Evolutionary conservation across 1,284 basidiomycete genomes (phyloP).

Genomic region (Pseudozyma pruni): DNA sequence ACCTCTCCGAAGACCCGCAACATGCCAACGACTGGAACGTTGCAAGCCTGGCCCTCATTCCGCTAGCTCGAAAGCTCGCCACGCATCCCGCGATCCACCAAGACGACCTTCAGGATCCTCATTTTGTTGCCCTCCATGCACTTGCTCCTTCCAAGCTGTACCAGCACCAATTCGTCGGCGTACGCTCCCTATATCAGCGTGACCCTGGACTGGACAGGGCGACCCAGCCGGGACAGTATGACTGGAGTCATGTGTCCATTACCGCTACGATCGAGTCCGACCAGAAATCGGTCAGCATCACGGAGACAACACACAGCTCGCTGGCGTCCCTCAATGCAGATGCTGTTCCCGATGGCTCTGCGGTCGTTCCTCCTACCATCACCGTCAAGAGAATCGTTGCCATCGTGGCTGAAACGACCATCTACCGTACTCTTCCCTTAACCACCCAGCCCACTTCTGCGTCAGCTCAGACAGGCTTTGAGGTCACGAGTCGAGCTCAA

Average conservation of each 20-base stretch:
- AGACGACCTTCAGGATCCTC: conserved; percentile 7
- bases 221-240: neutral
- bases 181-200: conserved; percentile 21
- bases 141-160: conserved; percentile 38
- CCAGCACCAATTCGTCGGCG: conserved; percentile 39
- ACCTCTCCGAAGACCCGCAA: conserved; percentile 22
- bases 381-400: conserved; percentile 15
- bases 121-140: conserved; percentile 34
- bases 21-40: conserved; percentile 22
- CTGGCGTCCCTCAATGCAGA: neutral
- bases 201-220: neutral
- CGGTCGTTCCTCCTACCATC: neutral
- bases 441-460: neutral
- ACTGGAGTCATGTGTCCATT: conserved; percentile 22
- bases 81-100: neutral
- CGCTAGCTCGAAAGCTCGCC: conserved; percentile 18
- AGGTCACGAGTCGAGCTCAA: conserved; percentile 17
- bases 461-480: conserved; percentile 1
- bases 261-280: conserved; percentile 29
- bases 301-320: conserved; percentile 17
- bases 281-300: conserved; percentile 17
- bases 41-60: conserved; percentile 20
- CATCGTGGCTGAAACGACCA: conserved; percentile 29
- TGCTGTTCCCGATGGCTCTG: neutral
- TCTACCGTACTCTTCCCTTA: conserved; percentile 26